phyloP scores from a whole-genome alignment of 1,284 basidiomycete species.

The Xanthoconium separans region DNA sequence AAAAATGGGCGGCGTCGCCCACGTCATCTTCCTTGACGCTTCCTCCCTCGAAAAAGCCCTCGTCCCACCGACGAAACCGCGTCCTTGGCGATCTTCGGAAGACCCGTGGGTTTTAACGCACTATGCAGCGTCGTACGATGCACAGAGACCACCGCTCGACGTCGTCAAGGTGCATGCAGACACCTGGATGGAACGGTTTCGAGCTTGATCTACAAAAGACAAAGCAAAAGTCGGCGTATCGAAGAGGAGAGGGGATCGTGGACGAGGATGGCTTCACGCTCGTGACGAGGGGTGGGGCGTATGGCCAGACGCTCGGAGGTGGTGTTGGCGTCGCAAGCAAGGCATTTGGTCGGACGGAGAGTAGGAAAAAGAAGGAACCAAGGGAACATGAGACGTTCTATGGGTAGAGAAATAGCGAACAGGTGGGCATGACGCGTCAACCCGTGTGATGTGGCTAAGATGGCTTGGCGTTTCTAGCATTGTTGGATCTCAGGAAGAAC shows the following conservation, averaged over 20 bases:
- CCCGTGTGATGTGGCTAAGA: not conserved
- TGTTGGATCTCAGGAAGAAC: constrained; percentile 75
- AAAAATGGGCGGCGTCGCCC: constrained; percentile 64
- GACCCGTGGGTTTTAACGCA: constrained; percentile 68
- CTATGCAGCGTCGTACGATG: constrained; percentile 62
- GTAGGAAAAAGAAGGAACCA: constrained; percentile 61
- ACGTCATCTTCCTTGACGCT: constrained; percentile 77
- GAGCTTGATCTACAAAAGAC: constrained; percentile 68
- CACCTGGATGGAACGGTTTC: constrained; percentile 66
- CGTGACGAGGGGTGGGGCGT: constrained; percentile 84
- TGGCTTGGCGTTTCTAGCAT: constrained; percentile 6
- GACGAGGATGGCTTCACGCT: constrained; percentile 93
- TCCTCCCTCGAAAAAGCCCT: constrained; percentile 70
- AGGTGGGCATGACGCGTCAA: constrained; percentile 46
- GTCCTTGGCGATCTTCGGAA: constrained; percentile 58
- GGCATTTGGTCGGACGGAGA: constrained; percentile 58
- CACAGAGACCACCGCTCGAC: constrained; percentile 71
- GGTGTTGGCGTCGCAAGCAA: constrained; percentile 79
- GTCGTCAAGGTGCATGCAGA: constrained; percentile 74
- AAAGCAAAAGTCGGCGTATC: constrained; percentile 66
- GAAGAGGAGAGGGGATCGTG: constrained; percentile 79
- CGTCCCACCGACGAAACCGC: constrained; percentile 43
- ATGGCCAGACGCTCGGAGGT: constrained; percentile 81
- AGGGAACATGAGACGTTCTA: constrained; percentile 81
- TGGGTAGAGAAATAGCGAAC: constrained; percentile 81